Percentiles rank a stretch among this genome's conserved stretches.
Evolutionary conservation across 2,329 filamentous ascomycete species (phyloP).

Genomic region (Xylaria sp.): DNA sequence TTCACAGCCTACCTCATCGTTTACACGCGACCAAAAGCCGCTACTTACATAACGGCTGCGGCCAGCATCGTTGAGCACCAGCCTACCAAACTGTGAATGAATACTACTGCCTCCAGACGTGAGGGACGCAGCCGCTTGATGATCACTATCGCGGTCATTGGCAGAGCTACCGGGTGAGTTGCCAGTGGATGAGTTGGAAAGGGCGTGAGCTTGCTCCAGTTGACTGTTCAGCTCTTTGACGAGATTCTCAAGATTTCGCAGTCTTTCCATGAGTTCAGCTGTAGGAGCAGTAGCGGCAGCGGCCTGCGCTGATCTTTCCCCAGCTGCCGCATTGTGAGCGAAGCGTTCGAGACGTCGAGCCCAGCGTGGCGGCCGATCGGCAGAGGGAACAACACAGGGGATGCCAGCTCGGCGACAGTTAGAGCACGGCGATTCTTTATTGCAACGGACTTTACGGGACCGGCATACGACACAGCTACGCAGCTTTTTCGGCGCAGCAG

Average conservation of each 20-base stretch:
- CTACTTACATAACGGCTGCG: constrained; percentile 62
- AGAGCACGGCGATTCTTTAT: constrained; percentile 66
- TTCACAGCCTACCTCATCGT: constrained; percentile 60
- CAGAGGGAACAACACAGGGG: constrained; percentile 61
- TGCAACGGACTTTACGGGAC: constrained; percentile 67
- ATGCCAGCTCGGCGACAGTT: constrained; percentile 66
- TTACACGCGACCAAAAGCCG: constrained; percentile 67
- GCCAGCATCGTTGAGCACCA: constrained; percentile 58
- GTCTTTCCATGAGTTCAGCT: constrained; percentile 59
- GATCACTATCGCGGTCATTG: constrained; percentile 40
- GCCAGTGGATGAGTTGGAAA: constrained; percentile 41
- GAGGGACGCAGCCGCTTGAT: constrained; percentile 16
- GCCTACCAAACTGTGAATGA: constrained; percentile 58
- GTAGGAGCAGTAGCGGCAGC: constrained; percentile 48
- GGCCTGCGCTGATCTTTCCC: constrained; percentile 53
- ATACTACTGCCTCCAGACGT: constrained; percentile 39
- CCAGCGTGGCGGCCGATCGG: constrained; percentile 64
- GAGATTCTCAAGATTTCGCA: constrained; percentile 61
- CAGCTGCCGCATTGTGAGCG: constrained; percentile 46
- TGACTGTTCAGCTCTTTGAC: constrained; percentile 62
- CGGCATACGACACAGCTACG: constrained; percentile 55
- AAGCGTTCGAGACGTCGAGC: constrained; percentile 61
- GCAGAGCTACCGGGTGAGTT: constrained; percentile 47
- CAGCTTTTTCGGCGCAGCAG: constrained; percentile 28
- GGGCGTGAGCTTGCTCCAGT: constrained; percentile 56